Base-by-base conservation (phyloP, 805 yeast species). In the Wickerhamiella vanderwaltii region DNA sequence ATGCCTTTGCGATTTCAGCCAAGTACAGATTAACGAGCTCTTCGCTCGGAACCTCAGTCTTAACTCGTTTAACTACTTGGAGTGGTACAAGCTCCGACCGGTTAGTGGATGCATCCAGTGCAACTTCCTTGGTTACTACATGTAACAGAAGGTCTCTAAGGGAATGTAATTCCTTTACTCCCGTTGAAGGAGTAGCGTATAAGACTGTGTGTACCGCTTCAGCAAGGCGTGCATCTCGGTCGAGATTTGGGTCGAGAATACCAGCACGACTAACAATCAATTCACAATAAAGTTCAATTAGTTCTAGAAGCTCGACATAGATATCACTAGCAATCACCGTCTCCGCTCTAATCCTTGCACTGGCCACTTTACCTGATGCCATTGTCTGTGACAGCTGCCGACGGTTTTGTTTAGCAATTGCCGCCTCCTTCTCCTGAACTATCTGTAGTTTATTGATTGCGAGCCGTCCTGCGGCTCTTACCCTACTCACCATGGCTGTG, bases 331-430 rank as follows among this genome's bases (percentile, higher is more conserved):
- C 69, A 24, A 86, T 81, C 43, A 85, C 73, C 51, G 81, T 80
- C 56, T 85, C 95, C 3, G 83, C 88, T 38, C 94, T 62, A 43
- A 84, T 84, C 43, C 71, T 71, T 9, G 95, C 95, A 51, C 86
- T 81, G 39, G 79, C 77, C 47, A 83, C 87, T 54, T 82, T 84
- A 5, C 84, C 85, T 32, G 65, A 67, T 6, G 69, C 65, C 39
- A 85, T 63, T 9, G 84, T 62, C 36, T 80, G 86, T 2, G 94
- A 93, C 57, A 77, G 64, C 54, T 63, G 65, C 6, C 87, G 64
- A 38, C 93, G 64, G 49, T 75, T 80, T 52, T 79, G 85, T 57
- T 82, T 82, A 15, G 86, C 75, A 15, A 79, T 52, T 0, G 93
- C 88, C 2, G 72, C 65, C 48, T 80, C 80, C 61, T 80, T 80